Conservation (phyloP, 129 eudicot species). For the Flaveria ramosissima region DNA sequence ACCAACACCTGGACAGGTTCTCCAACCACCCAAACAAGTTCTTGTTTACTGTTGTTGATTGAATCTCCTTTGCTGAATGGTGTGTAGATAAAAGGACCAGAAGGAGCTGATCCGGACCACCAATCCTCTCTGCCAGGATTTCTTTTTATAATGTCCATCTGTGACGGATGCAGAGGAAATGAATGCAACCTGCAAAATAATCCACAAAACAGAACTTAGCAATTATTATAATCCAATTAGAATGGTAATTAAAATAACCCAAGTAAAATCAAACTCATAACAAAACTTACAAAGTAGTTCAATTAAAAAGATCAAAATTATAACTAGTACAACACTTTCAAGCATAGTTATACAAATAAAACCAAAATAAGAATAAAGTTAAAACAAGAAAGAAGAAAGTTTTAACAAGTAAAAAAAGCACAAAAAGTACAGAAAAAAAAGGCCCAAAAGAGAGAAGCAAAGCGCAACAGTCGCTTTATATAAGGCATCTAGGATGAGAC, state of each 20-base stretch:
- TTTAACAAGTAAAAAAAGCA: neutral
- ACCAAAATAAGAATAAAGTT: neutral
- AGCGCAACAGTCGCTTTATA: neutral
- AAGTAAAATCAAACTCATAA: neutral
- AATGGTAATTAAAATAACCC: neutral
- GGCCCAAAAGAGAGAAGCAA: neutral
- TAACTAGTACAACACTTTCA: neutral
- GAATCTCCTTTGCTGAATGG: constrained; percentile 97
- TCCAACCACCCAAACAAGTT: constrained; percentile 88
- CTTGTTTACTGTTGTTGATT: constrained; percentile 61
- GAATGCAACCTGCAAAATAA: constrained; percentile 77
- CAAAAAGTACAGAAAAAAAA: no score
- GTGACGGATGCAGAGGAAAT: constrained; percentile 81
- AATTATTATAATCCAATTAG: neutral
- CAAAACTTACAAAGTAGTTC: neutral
- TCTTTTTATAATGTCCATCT: constrained; percentile 85
- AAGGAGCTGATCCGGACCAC: constrained; percentile 98
- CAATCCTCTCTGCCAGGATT: constrained; percentile 75
- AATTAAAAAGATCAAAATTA: neutral
- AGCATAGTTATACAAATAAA: neutral
- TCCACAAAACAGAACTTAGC: constrained; percentile 13
- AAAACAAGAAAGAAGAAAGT: neutral
- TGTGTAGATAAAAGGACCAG: constrained; percentile 96
- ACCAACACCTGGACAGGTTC: constrained; percentile 92
- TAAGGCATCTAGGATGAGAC: neutral